phyloP scores from a whole-genome alignment of 225 moss, liverwort and hornwort species.

The Bryum argenteum region DNA sequence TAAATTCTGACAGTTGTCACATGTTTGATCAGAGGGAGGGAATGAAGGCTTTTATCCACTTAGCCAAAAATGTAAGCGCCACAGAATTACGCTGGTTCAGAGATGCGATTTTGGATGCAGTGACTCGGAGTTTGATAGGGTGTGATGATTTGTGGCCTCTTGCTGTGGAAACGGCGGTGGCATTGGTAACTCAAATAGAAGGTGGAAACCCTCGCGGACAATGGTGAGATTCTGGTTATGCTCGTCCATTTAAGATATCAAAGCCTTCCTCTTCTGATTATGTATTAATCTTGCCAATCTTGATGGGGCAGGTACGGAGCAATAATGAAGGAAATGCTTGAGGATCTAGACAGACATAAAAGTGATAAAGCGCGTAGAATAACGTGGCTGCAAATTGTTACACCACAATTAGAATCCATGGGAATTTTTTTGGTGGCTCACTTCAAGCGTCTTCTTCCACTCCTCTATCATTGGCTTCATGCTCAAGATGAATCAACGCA shows the following conservation, averaged over 20 bases:
- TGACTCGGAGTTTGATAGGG: slow-evolving; percentile 70
- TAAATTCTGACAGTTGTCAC: slow-evolving; percentile 7
- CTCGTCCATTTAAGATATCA: not conserved
- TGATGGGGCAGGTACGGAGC: slow-evolving; percentile 63
- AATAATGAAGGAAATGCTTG: slow-evolving; percentile 80
- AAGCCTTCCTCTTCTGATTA: not conserved
- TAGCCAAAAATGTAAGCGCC: slow-evolving; percentile 67
- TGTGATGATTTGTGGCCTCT: slow-evolving; percentile 81
- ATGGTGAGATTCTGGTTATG: slow-evolving; percentile 58
- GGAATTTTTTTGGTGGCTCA: slow-evolving; percentile 82
- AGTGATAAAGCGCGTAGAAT: slow-evolving; percentile 58
- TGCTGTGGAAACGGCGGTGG: slow-evolving; percentile 87
- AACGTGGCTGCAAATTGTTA: slow-evolving; percentile 74
- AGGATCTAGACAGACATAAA: slow-evolving; percentile 76
- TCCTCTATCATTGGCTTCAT: slow-evolving; percentile 82
- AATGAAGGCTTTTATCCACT: slow-evolving; percentile 71
- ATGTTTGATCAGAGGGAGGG: slow-evolving; percentile 67
- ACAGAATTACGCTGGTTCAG: slow-evolving; percentile 70
- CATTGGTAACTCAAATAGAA: slow-evolving; percentile 70
- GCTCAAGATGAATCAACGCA: slow-evolving; percentile 73
- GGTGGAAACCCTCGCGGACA: slow-evolving; percentile 70
- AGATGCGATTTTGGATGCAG: slow-evolving; percentile 83
- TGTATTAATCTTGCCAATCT: slow-evolving; percentile 15
- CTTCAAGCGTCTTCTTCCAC: slow-evolving; percentile 77
- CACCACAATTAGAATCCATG: slow-evolving; percentile 78